Conservation (phyloP, 2,329 filamentous ascomycete species). For the Aspergillus jensenii region DNA sequence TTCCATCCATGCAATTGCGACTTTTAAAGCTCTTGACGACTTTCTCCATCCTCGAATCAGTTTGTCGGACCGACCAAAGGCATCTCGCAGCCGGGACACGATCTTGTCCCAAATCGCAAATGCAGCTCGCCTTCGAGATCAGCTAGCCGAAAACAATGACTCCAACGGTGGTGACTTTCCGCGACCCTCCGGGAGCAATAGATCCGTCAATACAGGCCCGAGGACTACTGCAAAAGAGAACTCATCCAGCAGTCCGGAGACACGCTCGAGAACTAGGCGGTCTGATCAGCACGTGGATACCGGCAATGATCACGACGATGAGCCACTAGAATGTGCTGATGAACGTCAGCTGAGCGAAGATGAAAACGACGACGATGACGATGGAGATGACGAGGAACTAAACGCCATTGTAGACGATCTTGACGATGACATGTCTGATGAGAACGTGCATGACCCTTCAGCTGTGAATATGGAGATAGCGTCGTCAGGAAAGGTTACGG, state of each 20-base stretch:
- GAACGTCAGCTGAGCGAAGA: slow-evolving; percentile 75
- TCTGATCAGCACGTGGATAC: slow-evolving; percentile 59
- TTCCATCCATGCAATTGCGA: slow-evolving; percentile 96
- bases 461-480: slow-evolving; percentile 91
- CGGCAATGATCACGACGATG: slow-evolving; percentile 62
- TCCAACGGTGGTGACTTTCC: slow-evolving; percentile 35
- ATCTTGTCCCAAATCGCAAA: slow-evolving; percentile 73
- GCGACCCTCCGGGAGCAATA: slow-evolving; percentile 19
- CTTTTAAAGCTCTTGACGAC: slow-evolving; percentile 94
- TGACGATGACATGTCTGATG: slow-evolving; percentile 77
- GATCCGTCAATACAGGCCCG: slow-evolving; percentile 3
- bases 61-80: slow-evolving; percentile 70
- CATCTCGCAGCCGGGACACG: slow-evolving; percentile 59
- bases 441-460: slow-evolving; percentile 74
- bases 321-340: slow-evolving; percentile 86
- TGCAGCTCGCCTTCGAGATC: slow-evolving; percentile 62
- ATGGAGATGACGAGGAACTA: slow-evolving; percentile 59
- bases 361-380: slow-evolving; percentile 63
- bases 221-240: slow-evolving; percentile 41
- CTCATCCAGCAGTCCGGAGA: slow-evolving; percentile 39
- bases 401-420: slow-evolving; percentile 89
- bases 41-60: slow-evolving; percentile 89
- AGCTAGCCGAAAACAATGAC: slow-evolving; percentile 34
- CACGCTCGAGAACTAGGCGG: slow-evolving; percentile 53
- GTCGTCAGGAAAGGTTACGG: slow-evolving; percentile 81